These are phyloP conservation scores for Microbotryum lychnidis-dioicae DNA, from an alignment of 1,284 basidiomycete genomes.

Conservation along the genomic window DNA sequence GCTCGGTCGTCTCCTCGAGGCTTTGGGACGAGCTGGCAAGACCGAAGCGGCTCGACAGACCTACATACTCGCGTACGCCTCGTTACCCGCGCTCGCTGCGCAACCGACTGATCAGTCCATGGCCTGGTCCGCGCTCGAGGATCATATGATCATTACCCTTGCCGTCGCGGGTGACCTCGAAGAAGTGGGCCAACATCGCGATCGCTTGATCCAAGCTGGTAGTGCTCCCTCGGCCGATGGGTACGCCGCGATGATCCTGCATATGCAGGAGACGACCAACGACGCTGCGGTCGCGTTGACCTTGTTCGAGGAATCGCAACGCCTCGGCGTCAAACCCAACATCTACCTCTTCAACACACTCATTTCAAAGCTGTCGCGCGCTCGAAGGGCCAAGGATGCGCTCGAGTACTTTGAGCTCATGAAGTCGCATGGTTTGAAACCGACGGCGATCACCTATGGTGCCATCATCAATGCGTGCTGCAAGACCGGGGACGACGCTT, in stretches of 20 bases:
- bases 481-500: constrained; percentile 71
- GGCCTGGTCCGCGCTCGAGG: constrained; percentile 71
- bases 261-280: constrained; percentile 85
- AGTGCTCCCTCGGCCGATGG: constrained; percentile 76
- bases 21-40: constrained; percentile 57
- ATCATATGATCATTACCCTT: constrained; percentile 75
- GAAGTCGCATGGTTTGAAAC: constrained; percentile 51
- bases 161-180: constrained; percentile 73
- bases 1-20: constrained; percentile 58
- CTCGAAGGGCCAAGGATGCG: constrained; percentile 80
- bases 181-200: constrained; percentile 68
- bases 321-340: constrained; percentile 62
- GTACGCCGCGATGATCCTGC: constrained; percentile 79
- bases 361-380: constrained; percentile 86
- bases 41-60: constrained; percentile 56
- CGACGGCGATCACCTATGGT: constrained; percentile 87
- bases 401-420: constrained; percentile 77
- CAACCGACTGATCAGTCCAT: constrained; percentile 40
- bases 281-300: constrained; percentile 77
- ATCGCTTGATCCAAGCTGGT: constrained; percentile 67
- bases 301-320: constrained; percentile 71
- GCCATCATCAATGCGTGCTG: constrained; percentile 82
- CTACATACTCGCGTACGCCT: constrained; percentile 62
- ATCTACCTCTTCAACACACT: constrained; percentile 90
- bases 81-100: constrained; percentile 43